Evolutionary conservation across 2,329 filamentous ascomycete species (phyloP), one percentile per base, ranked within the genome.

Genomic region (Claviceps monticola): DNA sequence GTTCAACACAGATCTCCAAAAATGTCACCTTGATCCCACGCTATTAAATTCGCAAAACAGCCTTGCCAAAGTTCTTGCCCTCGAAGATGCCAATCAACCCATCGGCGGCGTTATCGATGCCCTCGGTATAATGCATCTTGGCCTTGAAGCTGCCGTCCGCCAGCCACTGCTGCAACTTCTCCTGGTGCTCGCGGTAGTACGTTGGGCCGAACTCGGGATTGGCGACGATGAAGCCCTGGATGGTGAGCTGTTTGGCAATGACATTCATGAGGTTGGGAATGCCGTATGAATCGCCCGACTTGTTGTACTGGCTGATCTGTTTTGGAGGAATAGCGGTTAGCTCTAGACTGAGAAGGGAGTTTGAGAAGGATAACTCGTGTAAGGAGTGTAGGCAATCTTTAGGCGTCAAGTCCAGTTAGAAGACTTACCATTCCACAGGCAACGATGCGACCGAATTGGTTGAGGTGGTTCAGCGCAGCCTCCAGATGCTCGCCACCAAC

Each of bases 61-160:
- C 85, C 78, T 95, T 95, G 59, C 88, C 88, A 68, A 89, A 86
- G 72, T 94, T 94, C 67, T 85, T 77, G 47, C 88, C 88, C 61
- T 78, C 66, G 51, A 93, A 74, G 72, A 94, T 82, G 13, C 81
- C 85, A 13, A 91, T 68, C 54, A 94, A 74, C 0, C 84, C 88
- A 52, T 89, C 78, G 5, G 80, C 71, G 1, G 83, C 83, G n/a
- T 86, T 82, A 55, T 94, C 88, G 54, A 94, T 89, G 19, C 88
- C 87, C 51, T 83, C 74, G 0, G 83, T 88, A 53, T 86, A 71
- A 59, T 76, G 71, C 55, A 84, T 72, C 68, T 83, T 81, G 48
- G 80, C 76, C 73, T 86, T 86, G 72, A 94, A 78, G 5, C 74
- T 80, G 13, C 85, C 87, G 4, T 93, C 86, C 38, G 76, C 73